A percentile compares a stretch with the other conserved stretches of the same genome.
phyloP scores from a whole-genome alignment of 225 moss, liverwort and hornwort genomes.

The Polytrichum commune region DNA sequence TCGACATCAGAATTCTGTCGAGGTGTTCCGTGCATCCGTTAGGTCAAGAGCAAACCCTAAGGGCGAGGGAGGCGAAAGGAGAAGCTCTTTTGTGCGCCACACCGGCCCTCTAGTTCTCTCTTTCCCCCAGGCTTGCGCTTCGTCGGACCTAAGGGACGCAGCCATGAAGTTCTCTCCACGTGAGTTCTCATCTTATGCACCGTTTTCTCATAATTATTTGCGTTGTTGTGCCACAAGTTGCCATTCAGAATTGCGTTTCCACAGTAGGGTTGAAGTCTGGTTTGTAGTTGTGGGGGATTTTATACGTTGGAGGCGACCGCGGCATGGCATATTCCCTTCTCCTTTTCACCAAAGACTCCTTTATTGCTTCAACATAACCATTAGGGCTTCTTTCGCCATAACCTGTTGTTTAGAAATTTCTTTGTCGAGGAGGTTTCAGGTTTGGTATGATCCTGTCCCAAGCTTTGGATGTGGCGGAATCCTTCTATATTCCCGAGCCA shows the following conservation, averaged over 20 bases:
- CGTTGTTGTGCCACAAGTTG: no score
- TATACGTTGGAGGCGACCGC: neutral
- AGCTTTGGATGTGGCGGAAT: no score
- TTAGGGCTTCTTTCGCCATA: no score
- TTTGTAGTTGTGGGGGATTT: neutral
- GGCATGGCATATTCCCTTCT: no score
- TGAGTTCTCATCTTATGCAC: neutral
- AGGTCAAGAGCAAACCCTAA: constrained; percentile 6
- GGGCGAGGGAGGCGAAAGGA: fast-evolving
- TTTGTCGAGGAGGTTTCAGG: no score
- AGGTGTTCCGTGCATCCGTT: constrained; percentile 3
- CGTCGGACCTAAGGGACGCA: neutral
- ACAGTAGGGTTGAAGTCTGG: neutral
- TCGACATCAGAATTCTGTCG: no score
- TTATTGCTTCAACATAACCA: no score
- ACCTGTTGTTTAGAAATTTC: no score
- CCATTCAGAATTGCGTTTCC: neutral
- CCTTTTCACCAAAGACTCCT: no score
- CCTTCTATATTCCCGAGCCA: no score
- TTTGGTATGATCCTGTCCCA: no score
- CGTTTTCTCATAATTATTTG: fast-evolving
- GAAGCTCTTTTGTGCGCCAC: neutral
- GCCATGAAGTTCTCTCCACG: constrained; percentile 12
- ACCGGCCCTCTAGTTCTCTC: fast-evolving
- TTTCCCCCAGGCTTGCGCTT: neutral